phyloP scores from a whole-genome alignment of 31 red algal genomes.

The Odonthalia washingtoniensis region DNA sequence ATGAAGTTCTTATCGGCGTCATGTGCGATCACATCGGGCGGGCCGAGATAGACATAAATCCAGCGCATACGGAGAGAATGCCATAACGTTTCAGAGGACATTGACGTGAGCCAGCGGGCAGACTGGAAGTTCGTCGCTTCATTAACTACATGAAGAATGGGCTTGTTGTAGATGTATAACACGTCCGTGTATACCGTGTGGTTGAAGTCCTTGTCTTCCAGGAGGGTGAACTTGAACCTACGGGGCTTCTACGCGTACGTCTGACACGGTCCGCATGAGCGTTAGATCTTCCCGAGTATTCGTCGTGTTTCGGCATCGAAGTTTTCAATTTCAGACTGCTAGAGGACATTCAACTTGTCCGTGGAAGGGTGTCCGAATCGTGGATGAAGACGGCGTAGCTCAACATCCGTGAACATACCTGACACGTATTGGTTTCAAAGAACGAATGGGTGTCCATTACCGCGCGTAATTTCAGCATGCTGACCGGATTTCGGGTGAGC shows the following conservation, averaged over 20 bases:
- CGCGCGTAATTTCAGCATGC: not conserved
- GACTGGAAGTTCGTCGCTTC: not conserved
- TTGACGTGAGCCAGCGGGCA: not conserved
- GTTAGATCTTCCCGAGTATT: not conserved
- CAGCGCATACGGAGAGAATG: not conserved
- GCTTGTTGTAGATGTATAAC: not conserved
- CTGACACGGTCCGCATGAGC: not conserved
- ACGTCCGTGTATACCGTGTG: not conserved
- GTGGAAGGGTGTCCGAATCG: not conserved
- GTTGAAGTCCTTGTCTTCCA: conserved; percentile 6
- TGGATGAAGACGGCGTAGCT: conserved; percentile 30
- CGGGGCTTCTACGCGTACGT: not conserved
- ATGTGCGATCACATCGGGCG: not conserved
- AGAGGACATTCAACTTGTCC: not conserved
- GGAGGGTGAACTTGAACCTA: not conserved
- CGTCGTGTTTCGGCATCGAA: not conserved
- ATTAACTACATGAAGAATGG: not conserved
- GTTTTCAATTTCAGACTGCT: not conserved
- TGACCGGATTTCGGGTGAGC: not conserved
- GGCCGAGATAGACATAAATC: not conserved
- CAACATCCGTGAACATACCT: not conserved
- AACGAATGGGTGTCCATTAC: not conserved
- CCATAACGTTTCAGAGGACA: not conserved
- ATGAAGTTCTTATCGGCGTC: not conserved
- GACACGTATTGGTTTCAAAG: not conserved